A percentile compares a stretch with the other conserved stretches of the same genome.
Evolutionary conservation across 345 rosid genomes (phyloP).

Genomic region (Toxicodendron radicans): DNA sequence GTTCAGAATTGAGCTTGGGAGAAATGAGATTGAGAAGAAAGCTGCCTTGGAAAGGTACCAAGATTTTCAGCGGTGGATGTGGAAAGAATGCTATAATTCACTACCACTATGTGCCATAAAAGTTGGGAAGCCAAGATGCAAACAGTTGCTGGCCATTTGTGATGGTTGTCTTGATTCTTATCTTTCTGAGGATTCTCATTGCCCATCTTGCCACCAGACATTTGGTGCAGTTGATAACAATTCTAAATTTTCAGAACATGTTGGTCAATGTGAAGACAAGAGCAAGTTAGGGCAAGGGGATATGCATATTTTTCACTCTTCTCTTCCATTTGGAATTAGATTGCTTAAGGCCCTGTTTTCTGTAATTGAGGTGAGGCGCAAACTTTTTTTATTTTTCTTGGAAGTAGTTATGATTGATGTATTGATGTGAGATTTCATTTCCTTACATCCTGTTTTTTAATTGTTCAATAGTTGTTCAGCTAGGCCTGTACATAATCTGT

Average conservation of each 20-base stretch:
- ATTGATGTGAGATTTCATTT: neutral
- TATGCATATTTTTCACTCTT: constrained; percentile 33
- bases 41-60: constrained; percentile 66
- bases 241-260: constrained; percentile 39
- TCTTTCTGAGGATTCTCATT: constrained; percentile 54
- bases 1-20: constrained; percentile 77
- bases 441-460: neutral
- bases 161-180: constrained; percentile 57
- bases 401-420: neutral
- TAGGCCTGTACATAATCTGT: neutral
- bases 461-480: neutral
- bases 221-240: constrained; percentile 35
- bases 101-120: constrained; percentile 49
- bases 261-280: constrained; percentile 43
- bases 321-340: constrained; percentile 72
- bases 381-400: neutral
- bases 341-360: constrained; percentile 68
- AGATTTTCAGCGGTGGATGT: constrained; percentile 81
- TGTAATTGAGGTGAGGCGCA: constrained; percentile 63
- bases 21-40: constrained; percentile 62
- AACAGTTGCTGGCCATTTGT: constrained; percentile 62
- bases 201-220: constrained; percentile 67
- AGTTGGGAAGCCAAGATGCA: constrained; percentile 57
- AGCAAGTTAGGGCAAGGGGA: constrained; percentile 34
- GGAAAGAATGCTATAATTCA: constrained; percentile 63